A percentile compares a stretch with the other conserved stretches of the same genome.
Conservation (phyloP, 2,329 filamentous ascomycete genomes). For the Colletotrichum lindemuthianum region DNA sequence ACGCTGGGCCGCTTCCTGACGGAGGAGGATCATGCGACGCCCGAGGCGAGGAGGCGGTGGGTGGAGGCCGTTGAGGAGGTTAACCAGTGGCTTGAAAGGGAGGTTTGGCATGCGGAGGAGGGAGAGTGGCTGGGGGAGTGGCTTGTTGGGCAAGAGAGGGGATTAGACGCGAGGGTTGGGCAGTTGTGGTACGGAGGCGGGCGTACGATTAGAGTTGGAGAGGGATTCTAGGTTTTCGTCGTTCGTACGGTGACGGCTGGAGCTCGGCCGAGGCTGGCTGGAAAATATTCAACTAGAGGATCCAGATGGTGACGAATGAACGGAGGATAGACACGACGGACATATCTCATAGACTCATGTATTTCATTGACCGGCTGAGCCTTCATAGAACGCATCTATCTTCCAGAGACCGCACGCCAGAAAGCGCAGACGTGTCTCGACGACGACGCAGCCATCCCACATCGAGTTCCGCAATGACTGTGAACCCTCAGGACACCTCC, state of each 20-base stretch:
- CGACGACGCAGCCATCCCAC: conserved; percentile 27
- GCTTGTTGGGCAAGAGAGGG: conserved; percentile 87
- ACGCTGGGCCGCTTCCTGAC: conserved; percentile 85
- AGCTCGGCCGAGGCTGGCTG: not conserved
- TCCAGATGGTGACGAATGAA: not conserved
- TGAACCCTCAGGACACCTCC: conserved; percentile 30
- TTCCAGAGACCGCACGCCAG: conserved; percentile 11
- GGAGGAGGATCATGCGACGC: conserved; percentile 69
- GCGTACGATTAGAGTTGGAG: conserved; percentile 71
- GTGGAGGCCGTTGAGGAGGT: conserved; percentile 77
- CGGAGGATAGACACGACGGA: not conserved
- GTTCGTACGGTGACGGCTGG: not conserved
- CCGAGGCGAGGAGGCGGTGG: conserved; percentile 70
- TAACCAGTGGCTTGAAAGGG: conserved; percentile 77
- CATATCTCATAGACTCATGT: conserved; percentile 30
- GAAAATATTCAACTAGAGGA: not conserved
- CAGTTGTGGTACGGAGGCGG: conserved; percentile 90
- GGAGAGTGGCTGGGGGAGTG: conserved; percentile 72
- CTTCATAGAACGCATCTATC: conserved; percentile 29
- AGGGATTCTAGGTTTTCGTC: conserved; percentile 61
- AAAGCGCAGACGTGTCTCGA: conserved; percentile 4
- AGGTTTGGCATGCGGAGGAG: conserved; percentile 72
- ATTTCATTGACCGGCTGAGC: conserved; percentile 36
- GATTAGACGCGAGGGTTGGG: conserved; percentile 79
- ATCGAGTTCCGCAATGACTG: conserved; percentile 1